Conservation (phyloP, 176 grass and related monocot species). For the Cocos nucifera region DNA sequence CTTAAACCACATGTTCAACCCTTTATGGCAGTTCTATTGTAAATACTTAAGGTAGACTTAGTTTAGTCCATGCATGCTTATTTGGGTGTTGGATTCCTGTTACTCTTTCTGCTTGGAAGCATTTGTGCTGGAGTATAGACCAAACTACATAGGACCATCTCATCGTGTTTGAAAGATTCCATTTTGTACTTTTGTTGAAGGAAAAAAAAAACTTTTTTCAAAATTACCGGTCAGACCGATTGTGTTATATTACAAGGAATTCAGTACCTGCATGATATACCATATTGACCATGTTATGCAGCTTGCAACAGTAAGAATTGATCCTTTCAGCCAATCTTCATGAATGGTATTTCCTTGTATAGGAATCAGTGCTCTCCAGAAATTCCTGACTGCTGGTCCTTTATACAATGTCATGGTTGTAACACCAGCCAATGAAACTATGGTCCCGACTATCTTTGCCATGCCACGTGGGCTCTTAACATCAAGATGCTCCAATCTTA, state of each 20-base stretch:
- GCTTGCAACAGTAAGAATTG: slow-evolving; percentile 58
- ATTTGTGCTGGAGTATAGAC: too few relatives aligned
- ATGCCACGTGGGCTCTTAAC: slow-evolving; percentile 39
- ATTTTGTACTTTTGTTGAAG: too few relatives aligned
- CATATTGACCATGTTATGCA: slow-evolving; percentile 65
- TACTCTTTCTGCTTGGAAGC: too few relatives aligned
- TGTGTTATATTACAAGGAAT: not conserved
- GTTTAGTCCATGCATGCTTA: too few relatives aligned
- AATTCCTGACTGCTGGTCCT: slow-evolving; percentile 34
- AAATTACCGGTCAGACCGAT: too few relatives aligned
- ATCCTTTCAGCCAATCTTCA: slow-evolving; percentile 52
- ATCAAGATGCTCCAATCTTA: slow-evolving; percentile 72
- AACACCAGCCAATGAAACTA: slow-evolving; percentile 60
- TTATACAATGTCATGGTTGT: slow-evolving; percentile 93
- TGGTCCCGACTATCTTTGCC: slow-evolving; percentile 56
- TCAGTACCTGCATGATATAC: slow-evolving; percentile 78
- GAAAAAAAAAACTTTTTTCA: too few relatives aligned
- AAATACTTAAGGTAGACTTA: too few relatives aligned
- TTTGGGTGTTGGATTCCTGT: too few relatives aligned
- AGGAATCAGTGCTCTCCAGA: slow-evolving; percentile 41
- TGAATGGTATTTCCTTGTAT: slow-evolving; percentile 34
- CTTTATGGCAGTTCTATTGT: too few relatives aligned
- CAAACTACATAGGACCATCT: too few relatives aligned
- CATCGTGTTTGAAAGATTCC: too few relatives aligned
- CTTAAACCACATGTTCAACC: too few relatives aligned